These are phyloP conservation scores for Cladophialophora yegresii DNA, from an alignment of 2,329 filamentous ascomycete genomes.

Conservation along the genomic window DNA sequence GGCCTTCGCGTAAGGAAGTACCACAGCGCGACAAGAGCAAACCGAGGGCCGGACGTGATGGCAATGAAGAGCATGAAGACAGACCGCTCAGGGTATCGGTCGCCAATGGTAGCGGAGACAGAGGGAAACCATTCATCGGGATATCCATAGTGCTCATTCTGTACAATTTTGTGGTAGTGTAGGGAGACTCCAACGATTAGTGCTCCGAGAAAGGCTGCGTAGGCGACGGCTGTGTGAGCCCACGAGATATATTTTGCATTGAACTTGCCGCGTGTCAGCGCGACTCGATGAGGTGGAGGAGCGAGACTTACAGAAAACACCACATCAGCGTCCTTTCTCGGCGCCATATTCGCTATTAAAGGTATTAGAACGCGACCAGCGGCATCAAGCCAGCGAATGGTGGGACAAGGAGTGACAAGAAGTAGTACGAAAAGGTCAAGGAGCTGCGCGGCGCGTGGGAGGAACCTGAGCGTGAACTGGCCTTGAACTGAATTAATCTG, in stretches of 20 bases:
- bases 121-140: conserved; percentile 96
- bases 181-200: conserved; percentile 76
- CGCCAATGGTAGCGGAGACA: conserved; percentile 94
- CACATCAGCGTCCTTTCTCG: conserved; percentile 65
- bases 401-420: conserved; percentile 31
- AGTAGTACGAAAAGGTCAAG: conserved; percentile 7
- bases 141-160: conserved; percentile 95
- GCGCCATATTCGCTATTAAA: conserved; percentile 53
- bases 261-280: conserved; percentile 53
- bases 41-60: conserved; percentile 89
- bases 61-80: conserved; percentile 98
- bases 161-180: conserved; percentile 95
- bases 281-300: conserved; percentile 23
- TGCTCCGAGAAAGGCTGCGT: conserved; percentile 80
- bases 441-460: neutral
- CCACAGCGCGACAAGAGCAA: conserved; percentile 86
- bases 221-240: conserved; percentile 80
- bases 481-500: neutral
- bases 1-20: conserved; percentile 82
- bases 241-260: conserved; percentile 90
- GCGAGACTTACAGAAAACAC: conserved; percentile 56
- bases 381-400: conserved; percentile 20
- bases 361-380: conserved; percentile 29
- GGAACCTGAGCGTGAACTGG: neutral
- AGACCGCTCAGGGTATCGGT: conserved; percentile 93